These are phyloP conservation scores for Aegilops tauschii DNA, from an alignment of 176 grass and related monocot species.

Conservation along the genomic window DNA sequence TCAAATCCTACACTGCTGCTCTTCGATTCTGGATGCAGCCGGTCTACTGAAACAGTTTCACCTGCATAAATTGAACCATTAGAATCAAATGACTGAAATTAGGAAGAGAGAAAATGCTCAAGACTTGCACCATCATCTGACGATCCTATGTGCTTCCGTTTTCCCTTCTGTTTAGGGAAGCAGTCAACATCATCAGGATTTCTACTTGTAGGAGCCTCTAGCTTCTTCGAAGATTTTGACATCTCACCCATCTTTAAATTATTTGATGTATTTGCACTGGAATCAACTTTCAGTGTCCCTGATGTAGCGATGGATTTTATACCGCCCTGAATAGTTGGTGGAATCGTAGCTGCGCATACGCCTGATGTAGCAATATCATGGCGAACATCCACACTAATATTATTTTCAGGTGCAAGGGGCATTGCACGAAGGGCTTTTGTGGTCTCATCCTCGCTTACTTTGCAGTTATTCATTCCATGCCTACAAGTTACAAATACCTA, in stretches of 20 bases:
- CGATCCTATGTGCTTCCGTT: constrained; percentile 26
- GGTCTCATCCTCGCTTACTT: constrained; percentile 59
- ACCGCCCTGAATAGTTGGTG: constrained; percentile 30
- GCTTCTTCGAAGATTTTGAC: constrained; percentile 46
- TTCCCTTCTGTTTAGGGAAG: constrained; percentile 45
- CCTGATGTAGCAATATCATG: constrained; percentile 36
- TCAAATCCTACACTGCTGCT: constrained; percentile 27
- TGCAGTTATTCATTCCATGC: constrained; percentile 62
- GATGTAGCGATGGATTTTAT: constrained; percentile 7
- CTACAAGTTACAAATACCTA: constrained; percentile 44
- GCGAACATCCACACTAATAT: constrained; percentile 12
- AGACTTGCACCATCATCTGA: constrained; percentile 44
- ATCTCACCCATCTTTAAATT: constrained; percentile 25
- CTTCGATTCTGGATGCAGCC: constrained; percentile 39
- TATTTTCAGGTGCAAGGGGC: constrained; percentile 44
- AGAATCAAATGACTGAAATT: constrained; percentile 5
- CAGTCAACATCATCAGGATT: constrained; percentile 33
- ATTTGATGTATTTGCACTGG: constrained; percentile 17
- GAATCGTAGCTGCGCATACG: neutral
- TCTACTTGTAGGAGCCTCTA: constrained; percentile 26
- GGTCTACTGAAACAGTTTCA: constrained; percentile 31
- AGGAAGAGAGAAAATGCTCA: constrained; percentile 8
- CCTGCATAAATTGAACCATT: constrained; percentile 40
- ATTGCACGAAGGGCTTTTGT: constrained; percentile 42
- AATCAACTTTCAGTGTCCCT: constrained; percentile 37